Evolutionary conservation across 345 rosid genomes (phyloP).

Genomic region (Brassica juncea): DNA sequence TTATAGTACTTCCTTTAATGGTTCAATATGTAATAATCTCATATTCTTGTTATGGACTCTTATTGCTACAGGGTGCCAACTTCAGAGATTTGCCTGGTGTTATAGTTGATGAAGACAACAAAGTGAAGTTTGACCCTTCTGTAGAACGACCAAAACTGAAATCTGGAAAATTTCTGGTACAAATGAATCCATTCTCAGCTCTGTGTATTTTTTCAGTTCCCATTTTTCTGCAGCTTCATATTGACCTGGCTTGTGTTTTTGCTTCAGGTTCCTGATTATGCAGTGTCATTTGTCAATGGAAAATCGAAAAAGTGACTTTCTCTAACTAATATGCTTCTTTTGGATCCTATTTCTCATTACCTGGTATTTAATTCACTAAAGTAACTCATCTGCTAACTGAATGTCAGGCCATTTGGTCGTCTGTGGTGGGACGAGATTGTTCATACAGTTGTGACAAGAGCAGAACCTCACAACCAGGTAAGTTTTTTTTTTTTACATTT

Average conservation of each 20-base stretch:
- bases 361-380: background rate
- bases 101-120: conserved; percentile 35
- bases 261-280: conserved; percentile 51
- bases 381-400: background rate
- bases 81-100: conserved; percentile 49
- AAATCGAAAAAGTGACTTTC: conserved; percentile 30
- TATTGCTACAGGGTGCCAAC: conserved; percentile 39
- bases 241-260: background rate
- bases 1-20: background rate
- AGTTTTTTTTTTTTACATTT: background rate
- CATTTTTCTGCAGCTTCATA: background rate
- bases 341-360: background rate
- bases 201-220: background rate
- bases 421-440: conserved; percentile 11
- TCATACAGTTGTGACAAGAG: conserved; percentile 13
- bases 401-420: conserved; percentile 8
- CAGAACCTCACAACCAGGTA: conserved; percentile 12
- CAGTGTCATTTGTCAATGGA: conserved; percentile 28
- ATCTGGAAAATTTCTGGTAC: conserved; percentile 49
- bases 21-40: background rate
- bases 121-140: conserved; percentile 30
- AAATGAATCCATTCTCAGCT: background rate
- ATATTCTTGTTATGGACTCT: background rate
- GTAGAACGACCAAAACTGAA: conserved; percentile 39
- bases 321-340: conserved; percentile 1